Evolutionary conservation across 306 rosid species (phyloP).

Genomic region (Senna siamea): DNA sequence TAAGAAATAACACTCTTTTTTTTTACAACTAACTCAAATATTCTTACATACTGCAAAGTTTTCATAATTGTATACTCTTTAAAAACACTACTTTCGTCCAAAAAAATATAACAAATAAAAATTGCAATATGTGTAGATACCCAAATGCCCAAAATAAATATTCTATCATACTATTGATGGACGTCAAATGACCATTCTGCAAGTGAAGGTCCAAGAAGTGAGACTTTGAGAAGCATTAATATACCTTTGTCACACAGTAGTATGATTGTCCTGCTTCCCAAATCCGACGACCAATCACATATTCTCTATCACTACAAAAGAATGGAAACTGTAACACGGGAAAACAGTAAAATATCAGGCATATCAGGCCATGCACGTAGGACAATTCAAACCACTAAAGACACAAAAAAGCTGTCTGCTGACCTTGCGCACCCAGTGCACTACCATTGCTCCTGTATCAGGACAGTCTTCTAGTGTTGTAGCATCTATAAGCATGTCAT

Average conservation of each 20-base stretch:
- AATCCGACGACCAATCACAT: slow-evolving; percentile 68
- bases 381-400: slow-evolving; percentile 9
- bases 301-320: slow-evolving; percentile 72
- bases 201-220: neutral
- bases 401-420: neutral
- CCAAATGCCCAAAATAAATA: neutral
- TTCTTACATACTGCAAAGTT: neutral
- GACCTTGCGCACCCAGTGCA: slow-evolving; percentile 69
- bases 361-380: neutral
- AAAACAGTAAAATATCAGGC: slow-evolving; percentile 4
- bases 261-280: slow-evolving; percentile 58
- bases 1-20: neutral
- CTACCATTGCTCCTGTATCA: slow-evolving; percentile 55
- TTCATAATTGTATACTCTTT: neutral
- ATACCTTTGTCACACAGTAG: slow-evolving; percentile 72
- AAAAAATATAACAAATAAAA: neutral
- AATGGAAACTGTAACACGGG: slow-evolving; percentile 63
- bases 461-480: slow-evolving; percentile 46
- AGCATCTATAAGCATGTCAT: slow-evolving; percentile 55
- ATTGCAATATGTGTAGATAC: neutral
- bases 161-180: neutral
- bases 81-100: neutral
- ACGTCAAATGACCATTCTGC: neutral
- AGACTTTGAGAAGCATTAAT: neutral
- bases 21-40: neutral